These are phyloP conservation scores for Venturia nashicola DNA, from an alignment of 2,329 filamentous ascomycete genomes.

Conservation along the genomic window DNA sequence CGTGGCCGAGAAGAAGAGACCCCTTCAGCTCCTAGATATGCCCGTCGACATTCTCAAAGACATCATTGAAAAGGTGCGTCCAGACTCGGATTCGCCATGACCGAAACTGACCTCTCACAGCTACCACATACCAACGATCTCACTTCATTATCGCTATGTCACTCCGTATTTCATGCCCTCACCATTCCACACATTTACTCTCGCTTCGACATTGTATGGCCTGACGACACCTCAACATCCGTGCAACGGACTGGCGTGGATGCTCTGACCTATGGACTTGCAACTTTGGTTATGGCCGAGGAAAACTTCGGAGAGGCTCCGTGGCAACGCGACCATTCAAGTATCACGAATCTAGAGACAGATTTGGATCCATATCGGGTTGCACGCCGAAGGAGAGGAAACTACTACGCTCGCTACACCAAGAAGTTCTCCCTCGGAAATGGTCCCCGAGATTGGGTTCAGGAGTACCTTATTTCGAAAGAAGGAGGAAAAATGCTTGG, in stretches of 20 bases:
- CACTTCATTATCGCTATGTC: slow-evolving; percentile 63
- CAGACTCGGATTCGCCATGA: not conserved
- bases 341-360: slow-evolving; percentile 2
- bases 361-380: slow-evolving; percentile 21
- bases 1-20: slow-evolving; percentile 34
- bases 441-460: slow-evolving; percentile 64
- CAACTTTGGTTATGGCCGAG: slow-evolving; percentile 64
- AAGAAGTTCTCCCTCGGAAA: slow-evolving; percentile 79
- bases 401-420: slow-evolving; percentile 67
- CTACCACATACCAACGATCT: slow-evolving; percentile 73
- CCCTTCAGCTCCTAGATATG: slow-evolving; percentile 58
- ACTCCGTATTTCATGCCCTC: slow-evolving; percentile 63
- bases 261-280: slow-evolving; percentile 69
- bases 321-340: slow-evolving; percentile 9
- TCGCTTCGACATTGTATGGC: slow-evolving; percentile 81
- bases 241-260: slow-evolving; percentile 64
- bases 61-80: slow-evolving; percentile 62
- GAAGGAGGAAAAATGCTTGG: slow-evolving; percentile 84
- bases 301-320: slow-evolving; percentile 41
- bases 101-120: slow-evolving; percentile 28
- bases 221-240: slow-evolving; percentile 51
- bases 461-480: slow-evolving; percentile 70
- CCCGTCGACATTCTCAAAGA: slow-evolving; percentile 67
- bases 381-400: slow-evolving; percentile 43
- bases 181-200: slow-evolving; percentile 72